phyloP scores from a whole-genome alignment of 352 stramenopile genomes.

The Globisporangium lucens region DNA sequence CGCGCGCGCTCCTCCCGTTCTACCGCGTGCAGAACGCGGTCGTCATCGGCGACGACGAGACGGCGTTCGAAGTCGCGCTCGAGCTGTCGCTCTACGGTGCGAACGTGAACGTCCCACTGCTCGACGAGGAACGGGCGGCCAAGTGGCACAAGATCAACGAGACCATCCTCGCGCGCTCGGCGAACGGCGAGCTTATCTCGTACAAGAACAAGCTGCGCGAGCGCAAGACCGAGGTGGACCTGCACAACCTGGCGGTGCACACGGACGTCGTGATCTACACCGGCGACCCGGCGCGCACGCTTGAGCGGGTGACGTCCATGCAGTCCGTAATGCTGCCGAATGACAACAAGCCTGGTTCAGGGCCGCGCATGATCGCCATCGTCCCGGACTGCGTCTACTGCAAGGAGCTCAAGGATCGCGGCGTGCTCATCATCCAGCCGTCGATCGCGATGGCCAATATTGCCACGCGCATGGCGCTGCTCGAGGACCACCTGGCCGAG shows the following conservation, averaged over 20 bases:
- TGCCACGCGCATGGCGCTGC: constrained; percentile 55
- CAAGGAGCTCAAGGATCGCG: constrained; percentile 38
- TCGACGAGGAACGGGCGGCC: constrained; percentile 49
- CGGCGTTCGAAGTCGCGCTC: constrained; percentile 60
- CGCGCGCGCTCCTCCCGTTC: constrained; percentile 42
- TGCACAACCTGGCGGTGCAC: no score
- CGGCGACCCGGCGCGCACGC: constrained; percentile 35
- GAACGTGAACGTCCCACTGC: constrained; percentile 51
- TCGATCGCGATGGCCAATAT: constrained; percentile 69
- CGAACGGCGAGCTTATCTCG: constrained; percentile 57
- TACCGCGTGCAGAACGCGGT: constrained; percentile 49
- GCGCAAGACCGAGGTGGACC: no score
- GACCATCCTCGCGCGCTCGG: constrained; percentile 42
- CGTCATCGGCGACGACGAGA: constrained; percentile 58
- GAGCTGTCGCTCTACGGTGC: constrained; percentile 64
- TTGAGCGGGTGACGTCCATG: constrained; percentile 52
- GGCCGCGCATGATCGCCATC: constrained; percentile 59
- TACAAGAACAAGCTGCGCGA: constrained; percentile 56
- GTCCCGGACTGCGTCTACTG: constrained; percentile 35
- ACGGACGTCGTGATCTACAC: constrained; percentile 66
- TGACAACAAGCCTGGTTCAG: constrained; percentile 13
- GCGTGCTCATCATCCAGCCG: constrained; percentile 57
- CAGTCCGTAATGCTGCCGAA: constrained; percentile 27
- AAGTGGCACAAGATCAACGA: constrained; percentile 65
- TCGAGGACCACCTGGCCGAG: constrained; percentile 39